Percentiles rank a stretch among this genome's conserved stretches.
Conservation (phyloP, 768 basidiomycete species). For the Mycena alexandri region DNA sequence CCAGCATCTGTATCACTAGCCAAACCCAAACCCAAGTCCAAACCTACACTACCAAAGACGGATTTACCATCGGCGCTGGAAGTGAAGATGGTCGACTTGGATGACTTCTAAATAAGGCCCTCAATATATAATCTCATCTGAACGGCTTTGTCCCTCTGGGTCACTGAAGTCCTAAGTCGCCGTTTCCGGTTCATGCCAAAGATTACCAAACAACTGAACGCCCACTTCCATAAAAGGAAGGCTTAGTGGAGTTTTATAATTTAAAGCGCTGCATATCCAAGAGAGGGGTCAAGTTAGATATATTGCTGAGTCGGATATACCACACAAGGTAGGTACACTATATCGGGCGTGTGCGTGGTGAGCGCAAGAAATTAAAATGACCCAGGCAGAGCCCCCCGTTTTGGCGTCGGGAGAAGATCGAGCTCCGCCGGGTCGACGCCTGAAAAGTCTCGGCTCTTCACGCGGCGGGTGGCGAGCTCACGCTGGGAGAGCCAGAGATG, state of each 20-base stretch:
- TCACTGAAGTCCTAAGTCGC: too few species aligned
- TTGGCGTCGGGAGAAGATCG: conserved; percentile 62
- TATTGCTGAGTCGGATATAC: too few species aligned
- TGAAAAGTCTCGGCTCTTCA: conserved; percentile 79
- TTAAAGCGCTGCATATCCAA: too few species aligned
- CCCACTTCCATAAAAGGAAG: conserved; percentile 20
- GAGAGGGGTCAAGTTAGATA: too few species aligned
- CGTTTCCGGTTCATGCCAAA: background rate
- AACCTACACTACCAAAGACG: background rate
- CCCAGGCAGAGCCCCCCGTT: background rate
- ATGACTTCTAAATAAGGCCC: conserved; percentile 45
- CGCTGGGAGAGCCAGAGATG: conserved; percentile 79
- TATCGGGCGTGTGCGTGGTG: background rate
- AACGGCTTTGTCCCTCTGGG: background rate
- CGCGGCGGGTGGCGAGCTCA: conserved; percentile 75
- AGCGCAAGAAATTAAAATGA: background rate
- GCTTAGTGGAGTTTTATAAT: too few species aligned
- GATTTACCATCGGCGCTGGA: conserved; percentile 10
- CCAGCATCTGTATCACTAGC: conserved; percentile 26
- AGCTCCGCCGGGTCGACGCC: conserved; percentile 77
- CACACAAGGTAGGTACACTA: too few species aligned
- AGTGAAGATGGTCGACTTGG: conserved; percentile 58
- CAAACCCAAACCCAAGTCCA: background rate
- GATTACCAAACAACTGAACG: conserved; percentile 1
- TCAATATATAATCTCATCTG: background rate